Percentiles rank a stretch among this genome's conserved stretches.
These are phyloP conservation scores for Lasiosphaeria hispida DNA, from an alignment of 495 filamentous ascomycete species.

Conservation along the genomic window DNA sequence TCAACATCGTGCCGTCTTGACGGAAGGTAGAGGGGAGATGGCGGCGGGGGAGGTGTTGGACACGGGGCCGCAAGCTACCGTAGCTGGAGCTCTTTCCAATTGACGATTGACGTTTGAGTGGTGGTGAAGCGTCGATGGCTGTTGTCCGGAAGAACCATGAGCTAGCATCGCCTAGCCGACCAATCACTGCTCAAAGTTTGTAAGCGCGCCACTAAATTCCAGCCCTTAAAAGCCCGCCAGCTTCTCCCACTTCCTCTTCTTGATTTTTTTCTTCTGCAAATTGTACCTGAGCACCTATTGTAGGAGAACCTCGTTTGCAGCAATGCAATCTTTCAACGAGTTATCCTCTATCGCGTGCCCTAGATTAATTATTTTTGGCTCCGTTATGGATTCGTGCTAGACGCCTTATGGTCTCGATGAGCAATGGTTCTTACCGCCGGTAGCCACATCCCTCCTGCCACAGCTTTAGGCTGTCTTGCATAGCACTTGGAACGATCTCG, in stretches of 20 bases:
- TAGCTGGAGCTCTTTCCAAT: constrained; percentile 12
- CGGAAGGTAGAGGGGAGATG: constrained; percentile 38
- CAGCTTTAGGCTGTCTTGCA: too few relatives aligned
- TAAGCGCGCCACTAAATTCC: constrained; percentile 16
- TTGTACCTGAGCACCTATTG: constrained; percentile 79
- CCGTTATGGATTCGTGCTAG: constrained; percentile 62
- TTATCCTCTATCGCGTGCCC: constrained; percentile 62
- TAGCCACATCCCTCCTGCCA: constrained; percentile 46
- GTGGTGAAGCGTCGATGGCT: constrained; percentile 11
- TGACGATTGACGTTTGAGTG: neutral
- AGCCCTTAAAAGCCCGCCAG: constrained; percentile 21
- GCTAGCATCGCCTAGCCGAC: constrained; percentile 25
- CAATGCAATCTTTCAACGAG: constrained; percentile 38
- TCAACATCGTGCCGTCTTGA: constrained; percentile 73
- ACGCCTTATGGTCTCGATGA: constrained; percentile 46
- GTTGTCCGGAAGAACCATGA: constrained; percentile 22
- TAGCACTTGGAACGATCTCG: too few relatives aligned
- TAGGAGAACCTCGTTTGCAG: constrained; percentile 58
- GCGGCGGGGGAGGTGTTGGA: constrained; percentile 23
- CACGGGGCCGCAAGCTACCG: constrained; percentile 8
- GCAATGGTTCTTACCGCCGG: constrained; percentile 60
- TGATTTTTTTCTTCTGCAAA: constrained; percentile 47
- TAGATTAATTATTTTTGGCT: constrained; percentile 50
- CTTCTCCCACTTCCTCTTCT: constrained; percentile 20
- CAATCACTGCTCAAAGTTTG: constrained; percentile 28